These are phyloP conservation scores for Mycocentrospora acerina DNA, from an alignment of 2,329 filamentous ascomycete genomes.

Conservation along the genomic window DNA sequence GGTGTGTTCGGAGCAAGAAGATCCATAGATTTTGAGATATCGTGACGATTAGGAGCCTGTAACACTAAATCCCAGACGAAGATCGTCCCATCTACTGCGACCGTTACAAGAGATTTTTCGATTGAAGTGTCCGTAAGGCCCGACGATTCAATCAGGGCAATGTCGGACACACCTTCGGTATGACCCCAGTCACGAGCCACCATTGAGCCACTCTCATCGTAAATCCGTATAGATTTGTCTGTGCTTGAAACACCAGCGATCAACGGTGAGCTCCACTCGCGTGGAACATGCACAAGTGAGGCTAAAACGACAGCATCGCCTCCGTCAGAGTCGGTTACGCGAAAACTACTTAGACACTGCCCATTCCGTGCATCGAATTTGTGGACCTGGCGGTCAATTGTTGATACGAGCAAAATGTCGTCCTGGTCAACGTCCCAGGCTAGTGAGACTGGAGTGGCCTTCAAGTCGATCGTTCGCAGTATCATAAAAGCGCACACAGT, in stretches of 20 bases:
- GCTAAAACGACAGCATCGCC: constrained; percentile 82
- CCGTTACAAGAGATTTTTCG: constrained; percentile 51
- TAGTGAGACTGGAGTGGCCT: constrained; percentile 86
- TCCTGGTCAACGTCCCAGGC: constrained; percentile 64
- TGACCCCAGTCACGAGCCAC: constrained; percentile 92
- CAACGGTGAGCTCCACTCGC: constrained; percentile 62
- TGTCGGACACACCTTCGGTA: constrained; percentile 87
- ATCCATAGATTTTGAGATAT: constrained; percentile 42
- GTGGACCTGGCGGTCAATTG: constrained; percentile 62
- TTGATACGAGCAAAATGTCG: constrained; percentile 59
- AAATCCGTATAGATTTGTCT: constrained; percentile 92
- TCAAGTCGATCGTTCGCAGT: constrained; percentile 75
- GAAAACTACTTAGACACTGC: constrained; percentile 71
- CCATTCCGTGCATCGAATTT: constrained; percentile 66
- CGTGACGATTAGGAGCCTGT: constrained; percentile 28
- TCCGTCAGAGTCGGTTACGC: constrained; percentile 77
- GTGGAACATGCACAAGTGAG: constrained; percentile 65
- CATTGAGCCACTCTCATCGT: constrained; percentile 77
- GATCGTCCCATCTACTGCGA: constrained; percentile 54
- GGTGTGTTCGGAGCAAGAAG: constrained; percentile 34
- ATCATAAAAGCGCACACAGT: constrained; percentile 75
- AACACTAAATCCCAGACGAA: constrained; percentile 49
- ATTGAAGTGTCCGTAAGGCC: constrained; percentile 53
- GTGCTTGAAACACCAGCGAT: constrained; percentile 89
- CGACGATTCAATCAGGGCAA: constrained; percentile 57